Evolutionary conservation across 192 early-diverging fungal genomes (phyloP).

Genomic region (Linnemannia elongata): DNA sequence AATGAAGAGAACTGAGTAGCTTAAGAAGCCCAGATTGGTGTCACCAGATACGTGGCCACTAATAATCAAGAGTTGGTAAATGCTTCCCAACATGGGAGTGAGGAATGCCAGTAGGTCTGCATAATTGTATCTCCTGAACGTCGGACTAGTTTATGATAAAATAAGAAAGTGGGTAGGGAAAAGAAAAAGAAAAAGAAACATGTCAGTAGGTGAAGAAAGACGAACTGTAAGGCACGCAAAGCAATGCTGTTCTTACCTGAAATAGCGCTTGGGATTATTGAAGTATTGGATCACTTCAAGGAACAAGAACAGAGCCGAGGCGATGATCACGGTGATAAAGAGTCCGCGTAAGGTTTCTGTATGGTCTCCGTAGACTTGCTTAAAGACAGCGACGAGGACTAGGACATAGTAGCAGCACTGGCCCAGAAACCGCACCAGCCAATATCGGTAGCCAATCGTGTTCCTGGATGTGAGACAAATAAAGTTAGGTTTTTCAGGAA

Average conservation of each 20-base stretch:
- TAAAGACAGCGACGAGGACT: conserved; percentile 11
- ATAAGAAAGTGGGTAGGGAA: too few relatives aligned
- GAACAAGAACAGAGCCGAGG: background rate
- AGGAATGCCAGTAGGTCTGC: background rate
- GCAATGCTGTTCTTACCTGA: too few relatives aligned
- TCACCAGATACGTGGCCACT: background rate
- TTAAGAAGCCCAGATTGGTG: background rate
- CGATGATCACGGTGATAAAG: background rate
- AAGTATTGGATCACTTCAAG: background rate
- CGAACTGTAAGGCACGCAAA: too few relatives aligned
- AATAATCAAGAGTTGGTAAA: background rate
- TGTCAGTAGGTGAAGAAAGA: background rate
- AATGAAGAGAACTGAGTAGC: conserved; percentile 6
- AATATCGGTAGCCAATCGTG: conserved; percentile 16
- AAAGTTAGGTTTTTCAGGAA: too few relatives aligned
- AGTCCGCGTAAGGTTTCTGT: background rate
- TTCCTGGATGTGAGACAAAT: conserved; percentile 8
- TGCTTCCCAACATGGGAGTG: background rate
- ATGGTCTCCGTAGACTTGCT: conserved; percentile 18
- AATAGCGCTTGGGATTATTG: too few relatives aligned
- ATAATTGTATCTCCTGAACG: conserved; percentile 4
- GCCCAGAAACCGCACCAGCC: conserved; percentile 10
- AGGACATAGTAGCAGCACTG: conserved; percentile 27
- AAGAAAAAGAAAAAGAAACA: background rate
- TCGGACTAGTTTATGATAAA: too few relatives aligned